Evolutionary conservation across 441 rosid species (phyloP).

Genomic region (Syzygium malaccense): DNA sequence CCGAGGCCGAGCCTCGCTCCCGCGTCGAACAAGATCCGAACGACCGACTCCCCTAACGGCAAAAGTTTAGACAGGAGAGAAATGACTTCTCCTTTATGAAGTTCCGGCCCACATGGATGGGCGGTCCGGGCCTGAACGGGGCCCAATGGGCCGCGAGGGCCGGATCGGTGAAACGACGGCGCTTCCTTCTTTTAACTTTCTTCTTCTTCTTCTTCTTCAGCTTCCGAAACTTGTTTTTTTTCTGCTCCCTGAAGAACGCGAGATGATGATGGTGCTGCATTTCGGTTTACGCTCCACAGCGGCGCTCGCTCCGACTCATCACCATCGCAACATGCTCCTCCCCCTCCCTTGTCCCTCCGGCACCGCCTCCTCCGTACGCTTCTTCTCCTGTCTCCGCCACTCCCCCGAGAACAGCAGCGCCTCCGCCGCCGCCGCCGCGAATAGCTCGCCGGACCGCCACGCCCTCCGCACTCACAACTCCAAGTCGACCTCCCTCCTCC

Average conservation of each 20-base stretch:
- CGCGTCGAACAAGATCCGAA: too few relatives aligned
- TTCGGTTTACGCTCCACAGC: background rate
- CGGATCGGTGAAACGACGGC: background rate
- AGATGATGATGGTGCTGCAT: background rate
- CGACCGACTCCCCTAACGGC: too few relatives aligned
- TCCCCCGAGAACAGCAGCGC: background rate
- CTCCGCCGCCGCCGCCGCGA: background rate
- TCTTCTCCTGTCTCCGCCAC: constrained; percentile 15
- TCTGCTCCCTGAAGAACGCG: background rate
- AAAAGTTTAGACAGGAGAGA: background rate
- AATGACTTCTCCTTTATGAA: rapidly evolving
- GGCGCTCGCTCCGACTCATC: background rate
- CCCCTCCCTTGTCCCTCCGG: background rate
- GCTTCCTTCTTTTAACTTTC: background rate
- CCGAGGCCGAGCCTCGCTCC: too few relatives aligned
- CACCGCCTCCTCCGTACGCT: constrained; percentile 4
- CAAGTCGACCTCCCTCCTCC: constrained; percentile 34
- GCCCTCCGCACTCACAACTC: constrained; percentile 46
- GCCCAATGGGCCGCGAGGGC: background rate
- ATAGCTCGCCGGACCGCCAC: constrained; percentile 1
- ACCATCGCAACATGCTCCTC: background rate
- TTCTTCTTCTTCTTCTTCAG: too few relatives aligned
- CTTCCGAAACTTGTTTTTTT: background rate
- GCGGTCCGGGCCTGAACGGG: background rate
- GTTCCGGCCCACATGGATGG: background rate